These are phyloP conservation scores for Hymenoscyphus repandus DNA, from an alignment of 2,329 filamentous ascomycete genomes.

Conservation along the genomic window DNA sequence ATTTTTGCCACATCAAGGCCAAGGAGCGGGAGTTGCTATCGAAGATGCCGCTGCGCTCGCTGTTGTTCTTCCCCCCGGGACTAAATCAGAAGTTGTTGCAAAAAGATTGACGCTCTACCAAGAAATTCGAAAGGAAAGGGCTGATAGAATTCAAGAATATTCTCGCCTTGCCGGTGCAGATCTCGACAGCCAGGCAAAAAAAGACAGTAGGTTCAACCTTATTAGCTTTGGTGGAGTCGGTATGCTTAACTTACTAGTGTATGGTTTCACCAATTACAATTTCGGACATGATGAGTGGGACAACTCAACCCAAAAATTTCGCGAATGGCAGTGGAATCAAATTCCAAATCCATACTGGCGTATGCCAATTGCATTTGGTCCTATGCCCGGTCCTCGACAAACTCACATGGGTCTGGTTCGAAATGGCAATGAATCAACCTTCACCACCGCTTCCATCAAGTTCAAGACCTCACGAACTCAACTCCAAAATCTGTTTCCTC, in stretches of 20 bases:
- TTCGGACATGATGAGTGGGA: slow-evolving; percentile 50
- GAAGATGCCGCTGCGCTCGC: slow-evolving; percentile 59
- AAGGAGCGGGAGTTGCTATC: slow-evolving; percentile 59
- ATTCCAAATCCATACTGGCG: slow-evolving; percentile 34
- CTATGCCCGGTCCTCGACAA: slow-evolving; percentile 27
- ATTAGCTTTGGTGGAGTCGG: no score
- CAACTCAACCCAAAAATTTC: slow-evolving; percentile 40
- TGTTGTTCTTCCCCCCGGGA: slow-evolving; percentile 47
- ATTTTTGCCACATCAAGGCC: slow-evolving; percentile 58
- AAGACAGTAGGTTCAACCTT: no score
- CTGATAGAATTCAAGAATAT: slow-evolving; percentile 51
- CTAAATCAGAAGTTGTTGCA: slow-evolving; percentile 41
- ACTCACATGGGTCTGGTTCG: slow-evolving; percentile 2
- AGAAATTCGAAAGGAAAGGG: slow-evolving; percentile 51
- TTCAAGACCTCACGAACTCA: slow-evolving; percentile 37
- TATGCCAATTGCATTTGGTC: slow-evolving; percentile 37
- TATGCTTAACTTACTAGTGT: slow-evolving; percentile 41
- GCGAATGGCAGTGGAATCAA: slow-evolving; percentile 39
- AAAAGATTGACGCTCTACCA: slow-evolving; percentile 56
- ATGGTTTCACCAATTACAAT: slow-evolving; percentile 36
- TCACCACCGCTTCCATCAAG: slow-evolving; percentile 33
- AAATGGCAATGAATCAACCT: slow-evolving; percentile 8
- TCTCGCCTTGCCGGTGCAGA: slow-evolving; percentile 37
- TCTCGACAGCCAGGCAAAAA: no score
- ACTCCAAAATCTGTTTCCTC: slow-evolving; percentile 36